Percentiles rank a stretch among this genome's conserved stretches.
These are phyloP conservation scores for Chionographis japonica DNA, from an alignment of 106 monocot genomes.

Conservation along the genomic window DNA sequence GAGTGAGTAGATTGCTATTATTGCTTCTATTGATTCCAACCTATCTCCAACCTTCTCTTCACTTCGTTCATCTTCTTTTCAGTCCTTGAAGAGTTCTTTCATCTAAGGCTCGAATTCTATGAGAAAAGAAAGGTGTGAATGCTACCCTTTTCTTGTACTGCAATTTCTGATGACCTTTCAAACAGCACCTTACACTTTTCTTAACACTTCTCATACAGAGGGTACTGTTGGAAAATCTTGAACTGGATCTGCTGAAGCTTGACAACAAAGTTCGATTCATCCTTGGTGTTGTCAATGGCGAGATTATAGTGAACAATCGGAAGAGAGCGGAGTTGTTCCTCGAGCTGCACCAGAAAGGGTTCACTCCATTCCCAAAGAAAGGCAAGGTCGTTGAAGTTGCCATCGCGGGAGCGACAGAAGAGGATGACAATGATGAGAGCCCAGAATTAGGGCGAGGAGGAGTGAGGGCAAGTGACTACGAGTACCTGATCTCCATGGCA, in stretches of 20 bases:
- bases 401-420: slow-evolving; percentile 32
- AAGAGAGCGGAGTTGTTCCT: slow-evolving; percentile 64
- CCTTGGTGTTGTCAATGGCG: slow-evolving; percentile 59
- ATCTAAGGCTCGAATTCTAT: slow-evolving; percentile 62
- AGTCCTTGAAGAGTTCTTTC: slow-evolving; percentile 87
- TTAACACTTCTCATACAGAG: slow-evolving; percentile 28
- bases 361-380: slow-evolving; percentile 81
- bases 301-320: slow-evolving; percentile 66
- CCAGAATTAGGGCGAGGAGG: slow-evolving; percentile 20
- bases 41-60: not conserved
- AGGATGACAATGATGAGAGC: slow-evolving; percentile 40
- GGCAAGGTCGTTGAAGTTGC: slow-evolving; percentile 41
- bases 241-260: slow-evolving; percentile 65
- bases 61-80: slow-evolving; percentile 3
- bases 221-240: slow-evolving; percentile 56
- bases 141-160: not conserved
- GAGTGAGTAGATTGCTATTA: slow-evolving; percentile 36
- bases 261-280: slow-evolving; percentile 89
- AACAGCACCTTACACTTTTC: not conserved
- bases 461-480: slow-evolving; percentile 50
- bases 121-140: slow-evolving; percentile 74
- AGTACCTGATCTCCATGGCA: slow-evolving; percentile 74
- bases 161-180: not conserved
- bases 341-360: slow-evolving; percentile 73
- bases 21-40: not conserved